Base-by-base conservation (phyloP, 495 filamentous ascomycete species). In the Astrocystis sublimbata region DNA sequence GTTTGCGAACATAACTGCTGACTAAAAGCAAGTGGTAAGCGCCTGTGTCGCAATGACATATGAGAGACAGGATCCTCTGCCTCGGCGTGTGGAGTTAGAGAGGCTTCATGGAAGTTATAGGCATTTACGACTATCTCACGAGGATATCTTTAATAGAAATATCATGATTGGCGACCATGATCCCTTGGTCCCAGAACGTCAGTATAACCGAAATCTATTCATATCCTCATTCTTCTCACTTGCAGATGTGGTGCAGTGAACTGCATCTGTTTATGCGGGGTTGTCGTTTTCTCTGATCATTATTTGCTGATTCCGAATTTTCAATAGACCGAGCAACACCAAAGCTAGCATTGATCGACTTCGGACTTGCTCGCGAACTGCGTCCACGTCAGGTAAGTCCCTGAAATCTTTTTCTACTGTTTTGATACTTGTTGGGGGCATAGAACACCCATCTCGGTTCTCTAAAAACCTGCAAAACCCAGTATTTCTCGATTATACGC, bases 31-130 rank as follows among this genome's bases (percentile, higher is more conserved):
- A 53, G 50, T 53, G 50, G 50, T 53, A 33, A 53, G 50, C 50
- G 50, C 50, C 8, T 53, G 50, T 53, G 50, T 53, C 24, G 50
- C 31, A 40, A 53, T 53, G 50, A 53, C 50, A 53, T 53, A 53
- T 21, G 2, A 2, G 15, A 53, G 33, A 21, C n/a, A 26, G 8
- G 30, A 21, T 10, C 31, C 19, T 13, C 4, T 1, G 28, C 6
- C 10, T 12, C 31, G 19, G 31, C n/a, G 17, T 53, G 10, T 53
- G 19, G 19, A 38, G 33, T 21, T 23, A 38, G 50, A 53, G 19
- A 21, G 13, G 33, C 33, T 21, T 38, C 50, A 38, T 17, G 38
- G 50, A 33, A 28, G 9, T 53, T 33, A 15, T 12, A 2, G 8
- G 24, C 50, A 53, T 53, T 21, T 53, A 38, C 31, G 50, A 53